Evolutionary conservation across 805 yeast species (phyloP).

Genomic region (Saccharomycopsis olivae): DNA sequence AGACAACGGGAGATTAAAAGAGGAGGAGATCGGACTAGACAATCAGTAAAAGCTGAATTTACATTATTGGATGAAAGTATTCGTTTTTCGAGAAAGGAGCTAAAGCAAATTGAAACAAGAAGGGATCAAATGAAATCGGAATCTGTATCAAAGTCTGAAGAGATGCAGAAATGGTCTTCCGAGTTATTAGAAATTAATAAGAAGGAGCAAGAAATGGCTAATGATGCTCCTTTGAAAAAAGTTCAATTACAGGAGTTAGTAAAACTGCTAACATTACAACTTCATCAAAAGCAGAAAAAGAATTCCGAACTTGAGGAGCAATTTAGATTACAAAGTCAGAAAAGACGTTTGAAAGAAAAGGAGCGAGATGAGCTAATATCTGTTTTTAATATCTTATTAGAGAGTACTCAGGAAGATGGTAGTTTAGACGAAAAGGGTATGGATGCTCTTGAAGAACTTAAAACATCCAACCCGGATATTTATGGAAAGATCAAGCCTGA

Average conservation of each 20-base stretch:
- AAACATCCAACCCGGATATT: background rate
- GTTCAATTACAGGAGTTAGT: conserved; percentile 4
- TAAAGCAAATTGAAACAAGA: conserved; percentile 1
- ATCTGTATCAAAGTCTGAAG: background rate
- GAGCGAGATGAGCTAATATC: conserved; percentile 2
- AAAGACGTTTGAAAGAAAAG: conserved; percentile 9
- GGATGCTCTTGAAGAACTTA: background rate
- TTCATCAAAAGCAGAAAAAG: background rate
- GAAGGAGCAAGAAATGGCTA: background rate
- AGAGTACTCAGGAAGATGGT: conserved; percentile 11
- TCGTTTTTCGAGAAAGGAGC: conserved; percentile 9
- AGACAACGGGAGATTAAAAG: conserved; percentile 8
- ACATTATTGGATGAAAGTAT: conserved; percentile 13
- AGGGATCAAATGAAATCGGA: too few species aligned
- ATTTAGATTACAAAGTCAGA: background rate
- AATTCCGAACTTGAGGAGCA: conserved; percentile 8
- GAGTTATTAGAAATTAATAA: conserved; percentile 1
- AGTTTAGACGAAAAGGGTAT: background rate
- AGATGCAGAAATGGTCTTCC: conserved; percentile 9
- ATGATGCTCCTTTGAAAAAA: background rate
- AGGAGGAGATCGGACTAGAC: conserved; percentile 15
- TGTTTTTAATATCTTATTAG: conserved; percentile 1
- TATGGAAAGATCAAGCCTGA: background rate
- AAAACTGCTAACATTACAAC: background rate
- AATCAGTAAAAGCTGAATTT: conserved; percentile 9